Conservation (phyloP, 768 basidiomycete species). For the Tubosaeta sp. region DNA sequence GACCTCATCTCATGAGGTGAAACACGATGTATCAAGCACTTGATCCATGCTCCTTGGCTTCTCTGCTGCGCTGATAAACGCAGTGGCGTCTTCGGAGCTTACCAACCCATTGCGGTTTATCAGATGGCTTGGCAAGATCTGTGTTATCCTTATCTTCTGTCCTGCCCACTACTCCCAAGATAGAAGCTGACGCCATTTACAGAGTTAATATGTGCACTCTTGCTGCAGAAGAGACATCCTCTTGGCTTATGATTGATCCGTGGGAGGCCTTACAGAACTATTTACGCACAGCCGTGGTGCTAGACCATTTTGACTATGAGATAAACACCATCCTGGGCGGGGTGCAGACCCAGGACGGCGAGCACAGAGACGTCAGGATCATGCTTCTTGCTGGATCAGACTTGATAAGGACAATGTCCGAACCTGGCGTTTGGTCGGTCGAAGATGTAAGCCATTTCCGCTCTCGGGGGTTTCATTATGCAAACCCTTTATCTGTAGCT, state of each 20-base stretch:
- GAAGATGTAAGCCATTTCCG: conserved; percentile 66
- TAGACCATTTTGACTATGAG: conserved; percentile 96
- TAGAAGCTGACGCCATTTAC: conserved; percentile 26
- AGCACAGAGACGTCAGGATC: conserved; percentile 71
- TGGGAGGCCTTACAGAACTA: conserved; percentile 97
- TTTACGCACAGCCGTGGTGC: conserved; percentile 92
- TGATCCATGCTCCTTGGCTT: conserved; percentile 13
- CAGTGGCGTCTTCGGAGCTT: conserved; percentile 10
- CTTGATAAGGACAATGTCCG: conserved; percentile 95
- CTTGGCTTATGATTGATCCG: conserved; percentile 96
- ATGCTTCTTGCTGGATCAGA: conserved; percentile 98
- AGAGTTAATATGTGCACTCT: conserved; percentile 87
- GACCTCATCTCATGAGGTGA: conserved; percentile 5
- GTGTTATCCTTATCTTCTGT: conserved; percentile 1
- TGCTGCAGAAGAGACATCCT: conserved; percentile 84
- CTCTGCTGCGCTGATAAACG: conserved; percentile 9
- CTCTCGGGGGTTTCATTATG: conserved; percentile 6
- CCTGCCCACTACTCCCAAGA: conserved; percentile 1
- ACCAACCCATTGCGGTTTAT: conserved; percentile 2
- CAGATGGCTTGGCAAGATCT: conserved; percentile 6
- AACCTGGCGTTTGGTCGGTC: conserved; percentile 97
- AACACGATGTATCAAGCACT: conserved; percentile 4
- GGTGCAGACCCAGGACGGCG: conserved; percentile 65
- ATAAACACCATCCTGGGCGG: conserved; percentile 86
- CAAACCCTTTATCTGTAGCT: conserved; percentile 47